Evolutionary conservation across 768 basidiomycete genomes (phyloP).

Genomic region (Gloeostereum incarnatum): DNA sequence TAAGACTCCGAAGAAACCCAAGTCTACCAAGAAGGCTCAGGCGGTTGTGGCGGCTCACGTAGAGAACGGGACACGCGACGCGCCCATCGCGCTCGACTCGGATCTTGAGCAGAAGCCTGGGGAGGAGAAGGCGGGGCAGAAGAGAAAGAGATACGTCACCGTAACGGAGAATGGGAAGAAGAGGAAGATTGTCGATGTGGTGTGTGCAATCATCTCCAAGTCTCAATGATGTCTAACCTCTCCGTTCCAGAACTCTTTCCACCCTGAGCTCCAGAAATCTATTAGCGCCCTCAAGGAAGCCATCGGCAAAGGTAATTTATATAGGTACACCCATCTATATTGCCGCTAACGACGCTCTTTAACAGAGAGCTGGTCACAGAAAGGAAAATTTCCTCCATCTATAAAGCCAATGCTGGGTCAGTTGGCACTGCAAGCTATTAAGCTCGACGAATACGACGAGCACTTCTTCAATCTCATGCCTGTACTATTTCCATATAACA

Average conservation of each 20-base stretch:
- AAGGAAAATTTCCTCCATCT: conserved; percentile 82
- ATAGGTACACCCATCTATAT: not conserved
- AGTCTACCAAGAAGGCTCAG: conserved; percentile 41
- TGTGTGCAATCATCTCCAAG: conserved; percentile 17
- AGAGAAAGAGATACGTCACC: conserved; percentile 44
- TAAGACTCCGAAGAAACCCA: conserved; percentile 68
- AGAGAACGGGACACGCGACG: conserved; percentile 36
- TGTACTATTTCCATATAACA: conserved; percentile 85
- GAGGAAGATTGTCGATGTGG: conserved; percentile 61
- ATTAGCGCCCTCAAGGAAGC: conserved; percentile 51
- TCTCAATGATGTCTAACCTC: conserved; percentile 1
- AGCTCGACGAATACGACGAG: conserved; percentile 85
- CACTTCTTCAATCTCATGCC: conserved; percentile 90
- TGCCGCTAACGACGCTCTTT: not conserved
- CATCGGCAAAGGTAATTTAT: conserved; percentile 46
- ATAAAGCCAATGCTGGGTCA: conserved; percentile 67
- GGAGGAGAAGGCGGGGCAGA: conserved; percentile 32
- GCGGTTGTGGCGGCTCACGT: not conserved
- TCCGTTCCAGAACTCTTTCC: conserved; percentile 48
- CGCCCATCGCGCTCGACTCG: conserved; percentile 35
- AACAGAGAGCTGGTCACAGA: conserved; percentile 67
- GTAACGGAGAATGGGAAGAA: conserved; percentile 57
- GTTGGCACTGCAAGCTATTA: conserved; percentile 70
- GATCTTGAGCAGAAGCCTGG: conserved; percentile 19
- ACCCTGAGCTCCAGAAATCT: conserved; percentile 53